Conservation (phyloP, 75 land plant species). For the Cunninghamia lanceolata region DNA sequence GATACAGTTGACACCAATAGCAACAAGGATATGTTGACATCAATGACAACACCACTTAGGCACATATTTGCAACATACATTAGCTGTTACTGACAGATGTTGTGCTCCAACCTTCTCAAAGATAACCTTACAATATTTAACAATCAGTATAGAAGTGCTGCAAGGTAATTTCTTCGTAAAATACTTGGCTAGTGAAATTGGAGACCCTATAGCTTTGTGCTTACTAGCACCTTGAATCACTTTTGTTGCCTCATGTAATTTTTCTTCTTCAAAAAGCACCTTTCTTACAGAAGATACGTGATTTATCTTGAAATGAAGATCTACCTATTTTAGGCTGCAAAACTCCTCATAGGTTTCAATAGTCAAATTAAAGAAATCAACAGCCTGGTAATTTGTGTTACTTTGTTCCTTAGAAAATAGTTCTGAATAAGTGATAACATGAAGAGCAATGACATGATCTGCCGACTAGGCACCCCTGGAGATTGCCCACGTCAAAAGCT, state of each 20-base stretch:
- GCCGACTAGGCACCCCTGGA: slow-evolving; percentile 43
- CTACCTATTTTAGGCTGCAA: slow-evolving; percentile 72
- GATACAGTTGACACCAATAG: too few species aligned
- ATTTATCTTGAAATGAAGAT: slow-evolving; percentile 57
- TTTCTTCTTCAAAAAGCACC: slow-evolving; percentile 46
- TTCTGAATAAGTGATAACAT: slow-evolving; percentile 25
- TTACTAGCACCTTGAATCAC: slow-evolving; percentile 47
- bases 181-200: slow-evolving; percentile 64
- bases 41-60: too few species aligned
- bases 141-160: slow-evolving; percentile 56
- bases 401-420: neutral
- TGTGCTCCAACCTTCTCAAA: slow-evolving; percentile 36
- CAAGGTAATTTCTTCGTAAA: slow-evolving; percentile 62
- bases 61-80: too few species aligned
- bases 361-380: slow-evolving; percentile 39
- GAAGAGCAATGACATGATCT: slow-evolving; percentile 52
- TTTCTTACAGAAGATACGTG: slow-evolving; percentile 47
- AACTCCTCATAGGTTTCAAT: slow-evolving; percentile 61
- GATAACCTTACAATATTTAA: slow-evolving; percentile 65
- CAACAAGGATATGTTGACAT: too few species aligned
- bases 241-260: slow-evolving; percentile 29
- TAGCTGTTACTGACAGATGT: slow-evolving; percentile 2
- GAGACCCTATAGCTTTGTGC: slow-evolving; percentile 19
- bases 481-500: slow-evolving; percentile 56
- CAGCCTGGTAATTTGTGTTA: slow-evolving; percentile 20